These are phyloP conservation scores for Lactifluus volemus DNA, from an alignment of 768 basidiomycete species.

Conservation along the genomic window DNA sequence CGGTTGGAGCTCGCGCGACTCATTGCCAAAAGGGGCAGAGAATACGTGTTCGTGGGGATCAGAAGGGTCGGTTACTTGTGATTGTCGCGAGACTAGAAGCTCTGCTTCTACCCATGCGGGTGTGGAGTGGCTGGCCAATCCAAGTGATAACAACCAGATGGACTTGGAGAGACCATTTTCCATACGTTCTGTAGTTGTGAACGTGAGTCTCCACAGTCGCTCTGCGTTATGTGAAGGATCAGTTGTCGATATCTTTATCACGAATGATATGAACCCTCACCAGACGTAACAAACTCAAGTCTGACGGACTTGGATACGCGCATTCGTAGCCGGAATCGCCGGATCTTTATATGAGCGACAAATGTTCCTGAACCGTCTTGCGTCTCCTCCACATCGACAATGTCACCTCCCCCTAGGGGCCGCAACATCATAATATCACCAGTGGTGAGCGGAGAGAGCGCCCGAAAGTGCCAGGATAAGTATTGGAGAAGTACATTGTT, in stretches of 20 bases:
- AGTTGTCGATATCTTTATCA: not conserved
- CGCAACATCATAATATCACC: conserved; percentile 40
- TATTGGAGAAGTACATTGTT: conserved; percentile 55
- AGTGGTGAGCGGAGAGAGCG: conserved; percentile 43
- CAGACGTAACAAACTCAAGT: conserved; percentile 60
- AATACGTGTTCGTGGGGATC: not conserved
- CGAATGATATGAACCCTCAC: conserved; percentile 22
- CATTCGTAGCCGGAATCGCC: conserved; percentile 64
- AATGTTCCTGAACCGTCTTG: conserved; percentile 37
- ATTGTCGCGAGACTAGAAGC: conserved; percentile 33
- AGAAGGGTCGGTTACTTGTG: not conserved
- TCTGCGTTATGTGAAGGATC: conserved; percentile 26
- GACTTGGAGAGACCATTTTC: conserved; percentile 4
- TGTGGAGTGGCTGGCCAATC: conserved; percentile 46
- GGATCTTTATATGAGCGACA: conserved; percentile 40
- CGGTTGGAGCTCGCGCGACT: not conserved
- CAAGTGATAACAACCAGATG: conserved; percentile 38
- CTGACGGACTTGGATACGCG: conserved; percentile 44
- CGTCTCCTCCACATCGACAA: conserved; percentile 41
- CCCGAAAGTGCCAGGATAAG: conserved; percentile 37
- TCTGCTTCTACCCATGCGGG: conserved; percentile 50
- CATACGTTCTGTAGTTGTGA: conserved; percentile 24
- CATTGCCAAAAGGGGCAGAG: not conserved
- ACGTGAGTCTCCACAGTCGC: conserved; percentile 48
- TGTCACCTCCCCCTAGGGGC: conserved; percentile 37